Base-by-base conservation (phyloP, 2,329 filamentous ascomycete species). In the Epichloe elymi region DNA sequence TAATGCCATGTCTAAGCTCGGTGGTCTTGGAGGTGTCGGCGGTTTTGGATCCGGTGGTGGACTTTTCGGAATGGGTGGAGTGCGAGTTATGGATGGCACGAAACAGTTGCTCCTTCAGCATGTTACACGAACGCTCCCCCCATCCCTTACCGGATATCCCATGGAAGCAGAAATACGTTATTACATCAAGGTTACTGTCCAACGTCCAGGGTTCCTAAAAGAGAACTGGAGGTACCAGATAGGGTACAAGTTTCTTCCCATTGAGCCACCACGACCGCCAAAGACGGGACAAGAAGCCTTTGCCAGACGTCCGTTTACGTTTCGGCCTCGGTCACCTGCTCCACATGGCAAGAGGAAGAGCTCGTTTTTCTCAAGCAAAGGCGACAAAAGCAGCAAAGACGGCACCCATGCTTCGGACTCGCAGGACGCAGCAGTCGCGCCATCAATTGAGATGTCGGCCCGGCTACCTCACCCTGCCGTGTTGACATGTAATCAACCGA, bases 111-210 rank as follows among this genome's bases (percentile, higher is more conserved):
- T 78, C 59, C 74, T 82, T 47, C 64, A 64, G 39, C 93, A 98
- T 70, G 80, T 93, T 56, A 93, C 86, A 62, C 82, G 82, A 58
- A 95, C 90, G 0, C 74, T 98, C 11, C 93, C 93, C 5, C 93
- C 93, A 0, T 94, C 89, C 4, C 71, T 97, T 50, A 86, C 79
- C n/a, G 88, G 88, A 3, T 90, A 93, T 57, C 87, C 88, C 0
- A 85, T 84, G 35, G 82, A 90, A 65, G 91, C 90, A 20, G 89
- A 95, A 67, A 90, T 97, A 54, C 79, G 83, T 58, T 98, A 98
- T 68, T 98, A 87, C 64, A 77, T 97, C 63, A 98, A 98, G 66
- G 88, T 86, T n/a, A 97, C 93, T 0, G 82, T 97, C 5, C 87
- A 89, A 61, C 76, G 89, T n/a, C 88, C 89, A 0, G 83, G 86